These are phyloP conservation scores for Amaranthus hypochondriacus DNA, from an alignment of 148 eudicot genomes.

Conservation along the genomic window DNA sequence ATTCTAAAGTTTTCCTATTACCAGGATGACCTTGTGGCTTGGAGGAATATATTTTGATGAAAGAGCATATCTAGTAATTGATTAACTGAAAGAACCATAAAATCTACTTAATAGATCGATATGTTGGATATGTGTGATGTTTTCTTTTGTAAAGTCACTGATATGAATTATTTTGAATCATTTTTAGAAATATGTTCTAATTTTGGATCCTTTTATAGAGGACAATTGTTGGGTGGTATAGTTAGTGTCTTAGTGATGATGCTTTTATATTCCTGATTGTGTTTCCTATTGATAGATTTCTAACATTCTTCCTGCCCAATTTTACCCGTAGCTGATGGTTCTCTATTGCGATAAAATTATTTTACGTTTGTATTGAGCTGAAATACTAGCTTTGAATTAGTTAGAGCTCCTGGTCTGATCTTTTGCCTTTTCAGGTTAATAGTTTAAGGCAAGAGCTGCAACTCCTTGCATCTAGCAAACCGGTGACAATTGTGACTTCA, in stretches of 20 bases:
- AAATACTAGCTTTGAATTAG: not conserved
- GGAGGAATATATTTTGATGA: not conserved
- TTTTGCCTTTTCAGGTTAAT: constrained; percentile 51
- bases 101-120: not conserved
- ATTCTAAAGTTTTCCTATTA: not conserved
- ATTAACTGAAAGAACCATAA: not conserved
- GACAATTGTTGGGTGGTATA: not conserved
- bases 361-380: not conserved
- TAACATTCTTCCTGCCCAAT: not conserved
- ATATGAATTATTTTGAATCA: not conserved
- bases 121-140: not conserved
- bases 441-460: constrained; percentile 79
- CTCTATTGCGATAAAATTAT: not conserved
- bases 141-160: not conserved
- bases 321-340: not conserved
- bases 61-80: not conserved
- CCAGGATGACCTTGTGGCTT: not conserved
- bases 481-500: constrained; percentile 76
- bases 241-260: not conserved
- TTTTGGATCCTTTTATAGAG: not conserved
- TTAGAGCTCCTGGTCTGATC: not conserved
- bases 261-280: not conserved
- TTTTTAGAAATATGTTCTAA: not conserved
- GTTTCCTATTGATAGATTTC: not conserved
- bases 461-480: constrained; percentile 62